Evolutionary conservation across 305 asterid species (phyloP).

Genomic region (Fraxinus paxiana): DNA sequence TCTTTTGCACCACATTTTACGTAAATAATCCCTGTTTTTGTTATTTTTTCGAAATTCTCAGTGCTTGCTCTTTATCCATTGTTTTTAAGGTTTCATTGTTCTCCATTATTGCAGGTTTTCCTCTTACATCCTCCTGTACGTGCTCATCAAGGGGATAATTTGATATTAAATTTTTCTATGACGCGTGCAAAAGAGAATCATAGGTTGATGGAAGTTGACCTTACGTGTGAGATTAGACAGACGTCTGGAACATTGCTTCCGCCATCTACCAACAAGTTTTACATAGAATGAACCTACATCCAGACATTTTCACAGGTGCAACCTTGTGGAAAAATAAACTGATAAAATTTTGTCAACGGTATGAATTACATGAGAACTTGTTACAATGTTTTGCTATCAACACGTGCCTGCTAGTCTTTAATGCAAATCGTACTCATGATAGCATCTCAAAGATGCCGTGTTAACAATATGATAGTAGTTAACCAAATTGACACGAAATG

Average conservation of each 20-base stretch:
- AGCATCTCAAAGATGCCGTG: neutral
- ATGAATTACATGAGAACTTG: neutral
- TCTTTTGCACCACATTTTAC: neutral
- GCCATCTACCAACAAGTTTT: conserved; percentile 46
- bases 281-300: conserved; percentile 51
- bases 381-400: neutral
- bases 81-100: neutral
- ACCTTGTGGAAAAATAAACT: neutral
- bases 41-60: neutral
- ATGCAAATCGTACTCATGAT: neutral
- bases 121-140: conserved; percentile 57
- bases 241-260: conserved; percentile 44
- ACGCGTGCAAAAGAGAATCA: conserved; percentile 73
- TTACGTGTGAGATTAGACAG: conserved; percentile 51
- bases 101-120: conserved; percentile 54
- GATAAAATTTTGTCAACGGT: neutral
- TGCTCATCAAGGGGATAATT: conserved; percentile 46
- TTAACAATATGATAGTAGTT: neutral
- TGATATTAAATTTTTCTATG: conserved; percentile 52
- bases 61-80: neutral
- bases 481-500: neutral
- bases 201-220: conserved; percentile 75
- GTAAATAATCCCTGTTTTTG: neutral
- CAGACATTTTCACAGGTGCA: conserved; percentile 12
- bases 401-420: neutral